These are phyloP conservation scores for Nakataea oryzae DNA, from an alignment of 2,329 filamentous ascomycete species.

Conservation along the genomic window DNA sequence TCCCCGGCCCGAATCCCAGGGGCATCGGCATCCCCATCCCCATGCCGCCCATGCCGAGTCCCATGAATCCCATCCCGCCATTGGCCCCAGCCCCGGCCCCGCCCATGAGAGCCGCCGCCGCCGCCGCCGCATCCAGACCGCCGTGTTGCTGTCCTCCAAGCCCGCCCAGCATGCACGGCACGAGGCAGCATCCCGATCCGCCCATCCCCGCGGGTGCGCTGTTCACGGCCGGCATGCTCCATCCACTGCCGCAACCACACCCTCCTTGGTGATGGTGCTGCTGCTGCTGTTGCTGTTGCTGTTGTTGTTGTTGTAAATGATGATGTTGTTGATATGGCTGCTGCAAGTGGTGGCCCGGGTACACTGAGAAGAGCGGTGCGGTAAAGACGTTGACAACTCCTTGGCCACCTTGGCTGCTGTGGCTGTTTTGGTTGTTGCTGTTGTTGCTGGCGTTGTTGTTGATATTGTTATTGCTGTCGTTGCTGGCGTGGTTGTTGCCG, in stretches of 20 bases:
- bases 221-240: background rate
- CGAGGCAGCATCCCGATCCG: background rate
- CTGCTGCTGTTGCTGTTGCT: conserved; percentile 3
- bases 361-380: background rate
- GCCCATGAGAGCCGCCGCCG: background rate
- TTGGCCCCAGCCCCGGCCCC: background rate
- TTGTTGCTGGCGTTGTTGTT: background rate
- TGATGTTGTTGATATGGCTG: background rate
- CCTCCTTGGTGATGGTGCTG: background rate
- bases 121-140: no score
- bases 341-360: background rate
- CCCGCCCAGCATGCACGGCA: background rate
- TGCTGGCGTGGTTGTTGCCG: background rate
- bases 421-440: background rate
- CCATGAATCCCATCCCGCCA: conserved; percentile 1
- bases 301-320: background rate
- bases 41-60: background rate
- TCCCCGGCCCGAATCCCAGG: background rate
- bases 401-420: background rate
- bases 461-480: background rate
- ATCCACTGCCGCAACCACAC: background rate
- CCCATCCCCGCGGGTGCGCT: background rate
- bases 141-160: background rate
- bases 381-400: conserved; percentile 1
- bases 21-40: background rate